A percentile compares a stretch with the other conserved stretches of the same genome.
These are phyloP conservation scores for Colletotrichum zoysiae DNA, from an alignment of 2,329 filamentous ascomycete species.

Conservation along the genomic window DNA sequence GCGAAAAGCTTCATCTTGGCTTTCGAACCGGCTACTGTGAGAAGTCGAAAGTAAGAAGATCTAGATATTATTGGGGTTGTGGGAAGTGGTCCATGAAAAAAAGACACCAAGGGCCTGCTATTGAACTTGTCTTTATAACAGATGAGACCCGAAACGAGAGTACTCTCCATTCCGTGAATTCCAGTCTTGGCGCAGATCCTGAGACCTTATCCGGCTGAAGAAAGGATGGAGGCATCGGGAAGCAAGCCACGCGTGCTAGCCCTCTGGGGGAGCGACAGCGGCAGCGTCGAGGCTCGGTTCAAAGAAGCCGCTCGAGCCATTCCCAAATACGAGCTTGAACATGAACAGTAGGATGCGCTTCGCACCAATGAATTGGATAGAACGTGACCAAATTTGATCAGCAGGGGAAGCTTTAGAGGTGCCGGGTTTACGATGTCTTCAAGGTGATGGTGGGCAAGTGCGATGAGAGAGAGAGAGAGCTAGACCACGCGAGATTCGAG, in stretches of 20 bases:
- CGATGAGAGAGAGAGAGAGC: not conserved
- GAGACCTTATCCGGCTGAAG: conserved; percentile 12
- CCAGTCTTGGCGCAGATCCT: not conserved
- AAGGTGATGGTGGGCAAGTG: not conserved
- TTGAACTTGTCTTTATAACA: conserved; percentile 25
- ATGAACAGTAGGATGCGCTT: conserved; percentile 11
- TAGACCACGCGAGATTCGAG: not conserved
- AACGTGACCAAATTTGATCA: not conserved
- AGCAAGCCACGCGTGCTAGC: conserved; percentile 23
- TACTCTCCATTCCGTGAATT: not conserved
- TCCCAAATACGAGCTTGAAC: not conserved
- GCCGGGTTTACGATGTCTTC: not conserved
- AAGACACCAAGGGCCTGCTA: not conserved
- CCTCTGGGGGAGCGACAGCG: not conserved
- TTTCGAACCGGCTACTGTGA: conserved; percentile 5
- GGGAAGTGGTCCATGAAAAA: conserved; percentile 2
- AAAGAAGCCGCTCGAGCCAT: not conserved
- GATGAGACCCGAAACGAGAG: not conserved
- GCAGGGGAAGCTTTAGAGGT: conserved; percentile 14
- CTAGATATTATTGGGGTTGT: conserved; percentile 10
- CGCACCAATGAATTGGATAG: not conserved
- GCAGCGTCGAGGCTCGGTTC: not conserved
- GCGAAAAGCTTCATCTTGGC: conserved; percentile 54
- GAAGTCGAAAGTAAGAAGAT: conserved; percentile 9
- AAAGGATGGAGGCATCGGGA: conserved; percentile 1